A percentile compares a stretch with the other conserved stretches of the same genome.
Evolutionary conservation across 2,329 filamentous ascomycete species (phyloP).

Genomic region (Fusarium falciforme): DNA sequence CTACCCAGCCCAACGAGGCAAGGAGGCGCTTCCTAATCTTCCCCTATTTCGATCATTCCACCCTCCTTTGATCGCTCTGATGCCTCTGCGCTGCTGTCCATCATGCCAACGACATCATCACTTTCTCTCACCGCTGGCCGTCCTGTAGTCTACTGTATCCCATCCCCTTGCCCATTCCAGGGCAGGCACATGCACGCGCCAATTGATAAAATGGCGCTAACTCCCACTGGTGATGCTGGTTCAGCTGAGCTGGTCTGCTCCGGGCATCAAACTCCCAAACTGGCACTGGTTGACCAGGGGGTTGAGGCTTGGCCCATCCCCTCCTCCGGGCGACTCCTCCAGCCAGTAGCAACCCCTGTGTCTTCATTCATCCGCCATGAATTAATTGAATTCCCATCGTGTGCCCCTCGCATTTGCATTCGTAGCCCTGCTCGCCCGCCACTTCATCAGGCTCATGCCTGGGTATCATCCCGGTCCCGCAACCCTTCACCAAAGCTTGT

Average conservation of each 20-base stretch:
- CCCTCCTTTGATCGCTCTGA: constrained; percentile 11
- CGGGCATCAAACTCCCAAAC: constrained; percentile 15
- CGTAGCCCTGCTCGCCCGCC: background rate
- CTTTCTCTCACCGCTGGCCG: constrained; percentile 1
- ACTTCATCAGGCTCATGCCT: background rate
- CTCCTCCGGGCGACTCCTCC: background rate
- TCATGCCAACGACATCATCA: constrained; percentile 31
- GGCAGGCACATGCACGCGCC: constrained; percentile 8
- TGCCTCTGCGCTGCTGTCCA: constrained; percentile 3
- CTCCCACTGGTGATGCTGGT: constrained; percentile 33
- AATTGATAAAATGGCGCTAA: constrained; percentile 32
- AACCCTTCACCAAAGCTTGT: constrained; percentile 24
- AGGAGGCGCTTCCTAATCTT: constrained; percentile 9
- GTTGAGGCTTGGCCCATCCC: constrained; percentile 13
- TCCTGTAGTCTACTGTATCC: background rate
- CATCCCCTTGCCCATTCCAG: constrained; percentile 28
- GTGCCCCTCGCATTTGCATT: constrained; percentile 5
- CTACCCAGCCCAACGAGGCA: constrained; percentile 6
- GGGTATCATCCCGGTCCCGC: constrained; percentile 16
- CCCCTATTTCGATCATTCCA: constrained; percentile 27
- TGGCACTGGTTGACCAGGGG: constrained; percentile 7
- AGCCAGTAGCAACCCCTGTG: constrained; percentile 30
- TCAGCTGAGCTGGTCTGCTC: constrained; percentile 42
- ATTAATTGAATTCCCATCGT: constrained; percentile 34
- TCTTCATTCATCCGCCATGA: constrained; percentile 17